Percentiles rank a stretch among this genome's conserved stretches.
phyloP scores from a whole-genome alignment of 257 asterid species.

The Solanum okadae region DNA sequence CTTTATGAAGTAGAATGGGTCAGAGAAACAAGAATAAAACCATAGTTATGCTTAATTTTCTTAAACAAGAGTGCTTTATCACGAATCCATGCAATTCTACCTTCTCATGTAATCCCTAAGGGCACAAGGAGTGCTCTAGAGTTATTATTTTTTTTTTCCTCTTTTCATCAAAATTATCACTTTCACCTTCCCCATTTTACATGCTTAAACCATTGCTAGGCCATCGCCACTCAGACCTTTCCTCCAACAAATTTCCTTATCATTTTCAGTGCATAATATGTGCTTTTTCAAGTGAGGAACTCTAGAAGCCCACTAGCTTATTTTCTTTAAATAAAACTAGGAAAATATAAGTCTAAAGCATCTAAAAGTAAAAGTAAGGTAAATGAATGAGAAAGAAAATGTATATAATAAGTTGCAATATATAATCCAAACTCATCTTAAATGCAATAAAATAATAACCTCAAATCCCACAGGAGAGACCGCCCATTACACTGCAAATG shows the following conservation, averaged over 20 bases:
- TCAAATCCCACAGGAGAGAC: slow-evolving; percentile 80
- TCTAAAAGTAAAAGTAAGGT: not conserved
- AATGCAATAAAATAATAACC: slow-evolving; percentile 27
- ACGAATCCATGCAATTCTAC: not conserved
- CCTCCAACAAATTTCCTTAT: not conserved
- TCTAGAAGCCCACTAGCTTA: not conserved
- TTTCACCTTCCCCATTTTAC: not conserved
- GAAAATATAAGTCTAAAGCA: not conserved
- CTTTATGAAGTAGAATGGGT: not conserved
- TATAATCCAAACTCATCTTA: not conserved
- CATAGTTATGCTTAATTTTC: not conserved
- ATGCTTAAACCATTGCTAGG: not conserved
- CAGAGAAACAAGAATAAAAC: not conserved
- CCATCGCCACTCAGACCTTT: not conserved
- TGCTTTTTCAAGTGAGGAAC: not conserved
- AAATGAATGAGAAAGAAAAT: not conserved
- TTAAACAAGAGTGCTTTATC: not conserved
- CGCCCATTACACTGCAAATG: slow-evolving; percentile 92
- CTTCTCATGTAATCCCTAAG: not conserved
- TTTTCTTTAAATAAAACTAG: not conserved
- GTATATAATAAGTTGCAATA: not conserved
- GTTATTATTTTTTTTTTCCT: not conserved
- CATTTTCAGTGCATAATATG: not conserved
- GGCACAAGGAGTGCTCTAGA: not conserved
- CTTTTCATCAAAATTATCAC: not conserved